Evolutionary conservation across 352 stramenopile genomes (phyloP).

Genomic region (Pythium rhizo-oryzae): DNA sequence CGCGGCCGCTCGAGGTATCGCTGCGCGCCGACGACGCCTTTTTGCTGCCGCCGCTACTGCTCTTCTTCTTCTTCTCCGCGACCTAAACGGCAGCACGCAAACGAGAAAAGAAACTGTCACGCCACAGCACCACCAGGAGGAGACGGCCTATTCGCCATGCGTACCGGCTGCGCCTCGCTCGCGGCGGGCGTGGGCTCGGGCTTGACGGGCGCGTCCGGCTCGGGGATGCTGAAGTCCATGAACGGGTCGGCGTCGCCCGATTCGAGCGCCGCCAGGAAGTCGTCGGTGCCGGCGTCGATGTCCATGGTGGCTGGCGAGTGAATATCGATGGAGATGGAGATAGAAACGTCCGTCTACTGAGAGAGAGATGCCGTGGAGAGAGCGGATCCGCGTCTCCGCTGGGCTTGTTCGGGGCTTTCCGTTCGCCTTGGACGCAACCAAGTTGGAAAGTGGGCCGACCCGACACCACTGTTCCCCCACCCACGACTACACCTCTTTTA

Average conservation of each 20-base stretch:
- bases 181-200: not conserved
- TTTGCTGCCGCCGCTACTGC: constrained; percentile 25
- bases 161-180: constrained; percentile 23
- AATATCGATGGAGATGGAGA: too few relatives aligned
- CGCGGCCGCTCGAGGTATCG: constrained; percentile 24
- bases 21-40: constrained; percentile 35
- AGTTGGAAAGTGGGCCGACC: constrained; percentile 5
- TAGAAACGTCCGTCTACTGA: too few relatives aligned
- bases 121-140: too few relatives aligned
- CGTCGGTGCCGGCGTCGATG: constrained; percentile 71
- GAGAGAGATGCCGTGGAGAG: too few relatives aligned
- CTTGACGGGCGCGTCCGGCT: constrained; percentile 24
- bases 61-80: constrained; percentile 47
- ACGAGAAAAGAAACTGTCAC: too few relatives aligned
- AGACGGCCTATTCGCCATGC: too few relatives aligned
- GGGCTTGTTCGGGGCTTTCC: not conserved
- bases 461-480: not conserved
- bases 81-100: too few relatives aligned
- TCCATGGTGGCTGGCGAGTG: constrained; percentile 56
- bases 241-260: constrained; percentile 65
- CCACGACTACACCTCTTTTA: constrained; percentile 2
- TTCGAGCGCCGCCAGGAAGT: constrained; percentile 83
- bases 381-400: too few relatives aligned
- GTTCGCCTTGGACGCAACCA: constrained; percentile 5
- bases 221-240: constrained; percentile 50